Evolutionary conservation across 1,284 basidiomycete species (phyloP), one percentile per base, ranked within the genome.

Genomic region (Xerocomus minutiporus): DNA sequence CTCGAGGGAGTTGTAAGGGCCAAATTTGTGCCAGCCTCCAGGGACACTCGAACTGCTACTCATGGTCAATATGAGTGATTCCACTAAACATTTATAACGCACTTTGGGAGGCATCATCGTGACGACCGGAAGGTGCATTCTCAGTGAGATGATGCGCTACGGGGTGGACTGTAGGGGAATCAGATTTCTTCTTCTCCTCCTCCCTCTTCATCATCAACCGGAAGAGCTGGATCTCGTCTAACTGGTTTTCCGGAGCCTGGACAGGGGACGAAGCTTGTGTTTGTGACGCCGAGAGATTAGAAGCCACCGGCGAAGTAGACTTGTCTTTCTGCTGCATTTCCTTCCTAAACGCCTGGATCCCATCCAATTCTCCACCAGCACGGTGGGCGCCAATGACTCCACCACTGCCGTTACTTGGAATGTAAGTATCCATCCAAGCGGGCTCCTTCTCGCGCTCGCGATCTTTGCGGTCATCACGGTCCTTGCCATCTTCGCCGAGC

Each of bases 361-460:
- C 83, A 67, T 94, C 91, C 25, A 91, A 72, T 62, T 87, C 86
- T 20, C 86, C 88, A 44, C 82, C 78, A 34, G 69, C 68, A 38
- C 72, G 71, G 56, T 80, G 57, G 23, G 52, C 46, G 15, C 86
- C 86, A 50, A 87, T 72, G 51, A 88, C 83, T 12, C 83, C 85
- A 51, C 73, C 71, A 39, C 72, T 73, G n/a, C 78, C 66, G 39
- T 76, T 75, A 41, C 71, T 74, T 3, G 87, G 84, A 57, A 88
- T 78, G 63, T 91, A 91, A n/a, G 88, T 84, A 58, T 91, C 89
- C 88, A 93, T 92, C 91, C 91, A 93, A 15, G 91, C 91, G 20
- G 91, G 91, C 64, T 92, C 88, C 61, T 85, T 91, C 73, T 89
- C 88, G 64, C 79, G 83, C 61, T 84, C 83, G 57, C 77, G 71